A percentile compares a stretch with the other conserved stretches of the same genome.
These are phyloP conservation scores for Cenchrus fungigraminus DNA, from an alignment of 176 grass and related monocot species.

Conservation along the genomic window DNA sequence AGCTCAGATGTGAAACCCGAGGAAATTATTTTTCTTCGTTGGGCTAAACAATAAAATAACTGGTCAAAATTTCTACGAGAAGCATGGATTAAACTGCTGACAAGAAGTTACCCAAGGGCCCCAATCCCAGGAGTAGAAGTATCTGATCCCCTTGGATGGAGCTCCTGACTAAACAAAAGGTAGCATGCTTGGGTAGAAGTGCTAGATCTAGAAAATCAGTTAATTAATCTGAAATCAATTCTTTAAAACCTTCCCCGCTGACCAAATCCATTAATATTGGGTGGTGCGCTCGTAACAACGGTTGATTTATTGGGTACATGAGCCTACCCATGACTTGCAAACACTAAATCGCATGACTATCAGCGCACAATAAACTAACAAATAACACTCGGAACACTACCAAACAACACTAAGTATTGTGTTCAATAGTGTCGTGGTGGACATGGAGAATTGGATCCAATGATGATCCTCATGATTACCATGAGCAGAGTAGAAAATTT, in stretches of 20 bases:
- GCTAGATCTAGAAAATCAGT: constrained; percentile 58
- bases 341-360: constrained; percentile 40
- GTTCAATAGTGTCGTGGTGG: constrained; percentile 30
- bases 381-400: constrained; percentile 15
- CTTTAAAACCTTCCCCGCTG: constrained; percentile 40
- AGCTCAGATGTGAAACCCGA: background rate
- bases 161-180: constrained; percentile 43
- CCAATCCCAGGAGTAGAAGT: constrained; percentile 66
- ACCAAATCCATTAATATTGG: constrained; percentile 43
- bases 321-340: constrained; percentile 54
- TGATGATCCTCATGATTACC: constrained; percentile 13
- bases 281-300: constrained; percentile 50
- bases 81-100: constrained; percentile 43
- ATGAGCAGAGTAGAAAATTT: background rate
- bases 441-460: constrained; percentile 35
- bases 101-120: constrained; percentile 53
- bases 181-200: constrained; percentile 49
- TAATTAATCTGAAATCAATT: constrained; percentile 38
- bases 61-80: constrained; percentile 43
- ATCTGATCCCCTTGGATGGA: constrained; percentile 63
- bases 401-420: constrained; percentile 19
- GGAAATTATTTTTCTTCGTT: constrained; percentile 15
- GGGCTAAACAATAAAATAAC: constrained; percentile 16
- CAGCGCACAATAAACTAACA: constrained; percentile 40
- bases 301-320: constrained; percentile 46